Evolutionary conservation across 2,329 filamentous ascomycete genomes (phyloP).

Genomic region (Aphanocladium album): DNA sequence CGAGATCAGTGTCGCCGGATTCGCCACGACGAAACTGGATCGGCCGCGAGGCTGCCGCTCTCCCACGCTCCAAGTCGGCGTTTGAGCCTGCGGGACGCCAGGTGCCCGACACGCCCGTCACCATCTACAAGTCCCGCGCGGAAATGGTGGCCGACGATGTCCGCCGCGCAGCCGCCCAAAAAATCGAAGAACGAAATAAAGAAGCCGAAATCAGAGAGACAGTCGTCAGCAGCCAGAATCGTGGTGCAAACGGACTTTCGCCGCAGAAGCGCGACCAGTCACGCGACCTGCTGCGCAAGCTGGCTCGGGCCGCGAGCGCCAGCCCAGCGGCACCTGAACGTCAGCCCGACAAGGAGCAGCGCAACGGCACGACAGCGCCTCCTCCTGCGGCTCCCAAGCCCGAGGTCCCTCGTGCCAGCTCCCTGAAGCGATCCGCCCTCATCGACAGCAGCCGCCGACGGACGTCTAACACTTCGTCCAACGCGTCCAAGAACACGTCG

Average conservation of each 20-base stretch:
- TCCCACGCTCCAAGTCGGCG: conserved; percentile 20
- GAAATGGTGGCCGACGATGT: conserved; percentile 4
- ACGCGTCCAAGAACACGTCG: conserved; percentile 6
- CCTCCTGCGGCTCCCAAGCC: neutral
- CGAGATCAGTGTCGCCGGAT: conserved; percentile 39
- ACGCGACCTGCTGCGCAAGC: conserved; percentile 43
- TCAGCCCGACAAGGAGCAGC: conserved; percentile 9
- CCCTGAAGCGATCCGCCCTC: neutral
- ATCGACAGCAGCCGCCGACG: neutral
- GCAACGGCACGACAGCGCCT: too few species aligned
- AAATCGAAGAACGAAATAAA: conserved; percentile 4
- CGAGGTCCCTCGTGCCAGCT: conserved; percentile 8
- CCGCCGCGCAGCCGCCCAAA: neutral
- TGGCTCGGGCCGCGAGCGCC: conserved; percentile 43
- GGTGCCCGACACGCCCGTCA: conserved; percentile 36
- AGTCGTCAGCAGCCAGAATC: neutral
- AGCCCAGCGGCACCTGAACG: conserved; percentile 34
- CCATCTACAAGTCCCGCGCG: conserved; percentile 29
- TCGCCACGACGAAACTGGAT: conserved; percentile 17
- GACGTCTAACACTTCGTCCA: conserved; percentile 6
- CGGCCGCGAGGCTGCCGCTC: conserved; percentile 10
- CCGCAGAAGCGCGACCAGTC: conserved; percentile 33
- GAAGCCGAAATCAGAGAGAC: neutral
- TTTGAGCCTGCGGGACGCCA: conserved; percentile 27
- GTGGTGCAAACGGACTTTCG: conserved; percentile 17